Base-by-base conservation (phyloP, 192 early-diverging fungal species). In the Gaertneriomyces semiglobifer region DNA sequence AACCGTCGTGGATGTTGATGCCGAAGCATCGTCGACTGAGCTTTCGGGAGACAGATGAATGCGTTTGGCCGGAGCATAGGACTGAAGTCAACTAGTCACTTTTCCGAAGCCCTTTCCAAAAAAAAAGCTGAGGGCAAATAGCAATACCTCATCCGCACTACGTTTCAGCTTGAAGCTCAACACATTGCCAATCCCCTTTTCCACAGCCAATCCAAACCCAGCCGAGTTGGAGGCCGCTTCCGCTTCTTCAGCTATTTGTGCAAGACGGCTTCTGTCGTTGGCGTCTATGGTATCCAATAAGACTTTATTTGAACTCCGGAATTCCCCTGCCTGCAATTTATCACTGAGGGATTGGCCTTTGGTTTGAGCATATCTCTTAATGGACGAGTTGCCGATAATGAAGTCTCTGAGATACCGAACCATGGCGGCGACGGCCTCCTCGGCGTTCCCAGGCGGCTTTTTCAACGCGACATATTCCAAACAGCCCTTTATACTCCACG, bases 381-480 rank as follows among this genome's bases (percentile, higher is more conserved):
- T 12, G 12, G 48, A 50, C 3, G 11, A n/a, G 18, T 50, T 50
- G 3, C 18, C 18, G 3, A 50, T 50, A 50, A 50, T 50, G 11
- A 18, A 50, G 48, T 12, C 11, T 2, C 12, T n/a, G 48, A 50
- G 11, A 50, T 50, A 50, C 48, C 12, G 12, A n/a, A n/a, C 12
- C 48, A 50, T 50, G 12, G 48, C 48, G 18, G 11, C 12, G 48
- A 50, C 18, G 11, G 48, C 48, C 48, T 50, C 18, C 18, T 12
- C 48, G 48, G 48, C 48, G 48, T 50, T 18, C 12, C 48, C 48
- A n/a, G 48, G 48, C 48, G 48, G 48, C 48, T 50, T 12, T 18
- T 50, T 50, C 48, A 18, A n/a, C 18, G 18, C 48, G 48, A 50
- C 18, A 12, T 50, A 18, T 50, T 50, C 48, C 48, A 50, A 18